phyloP scores from a whole-genome alignment of 306 rosid species.

The Sophora flavescens region DNA sequence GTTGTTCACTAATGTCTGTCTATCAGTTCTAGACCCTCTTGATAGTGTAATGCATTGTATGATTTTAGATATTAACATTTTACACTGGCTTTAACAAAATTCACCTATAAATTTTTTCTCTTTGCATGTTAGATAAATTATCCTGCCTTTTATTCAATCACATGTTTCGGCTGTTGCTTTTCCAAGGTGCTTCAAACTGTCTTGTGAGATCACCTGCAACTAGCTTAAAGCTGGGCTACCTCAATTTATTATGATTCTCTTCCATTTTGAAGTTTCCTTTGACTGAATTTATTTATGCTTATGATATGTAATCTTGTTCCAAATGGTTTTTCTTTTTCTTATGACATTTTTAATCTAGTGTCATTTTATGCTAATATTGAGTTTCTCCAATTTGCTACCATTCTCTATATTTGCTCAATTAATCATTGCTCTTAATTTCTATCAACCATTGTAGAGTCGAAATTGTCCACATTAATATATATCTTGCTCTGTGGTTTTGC shows the following conservation, averaged over 20 bases:
- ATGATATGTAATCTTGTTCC: constrained; percentile 19
- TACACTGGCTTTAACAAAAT: background rate
- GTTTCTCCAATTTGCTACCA: constrained; percentile 19
- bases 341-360: background rate
- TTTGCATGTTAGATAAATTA: background rate
- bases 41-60: background rate
- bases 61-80: constrained; percentile 9
- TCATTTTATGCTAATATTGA: background rate
- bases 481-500: background rate
- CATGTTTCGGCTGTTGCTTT: background rate
- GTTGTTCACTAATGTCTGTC: background rate
- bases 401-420: background rate
- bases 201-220: background rate
- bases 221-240: background rate
- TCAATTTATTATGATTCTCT: background rate
- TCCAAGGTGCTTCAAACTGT: background rate
- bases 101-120: background rate
- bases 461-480: background rate
- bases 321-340: too few relatives aligned
- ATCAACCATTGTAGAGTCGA: background rate
- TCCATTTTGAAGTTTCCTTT: background rate
- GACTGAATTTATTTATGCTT: too few relatives aligned
- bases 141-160: background rate
- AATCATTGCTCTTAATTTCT: constrained; percentile 1
- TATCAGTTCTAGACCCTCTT: constrained; percentile 16